These are phyloP conservation scores for Debaryomyces nepalensis DNA, from an alignment of 1,139 yeast species.

Conservation along the genomic window DNA sequence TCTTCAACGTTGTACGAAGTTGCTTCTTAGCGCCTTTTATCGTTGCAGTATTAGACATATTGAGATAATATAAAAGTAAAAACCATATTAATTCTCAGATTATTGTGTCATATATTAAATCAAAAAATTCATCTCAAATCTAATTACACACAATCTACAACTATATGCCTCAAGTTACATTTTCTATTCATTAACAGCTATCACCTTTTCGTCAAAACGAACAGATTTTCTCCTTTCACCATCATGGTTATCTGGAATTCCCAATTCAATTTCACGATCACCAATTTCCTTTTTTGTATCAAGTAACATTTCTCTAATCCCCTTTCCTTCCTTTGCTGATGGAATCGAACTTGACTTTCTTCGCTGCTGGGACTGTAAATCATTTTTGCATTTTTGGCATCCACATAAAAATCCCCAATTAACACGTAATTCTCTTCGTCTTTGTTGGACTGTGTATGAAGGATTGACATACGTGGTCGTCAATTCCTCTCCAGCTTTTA, in stretches of 20 bases:
- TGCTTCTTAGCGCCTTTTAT: conserved; percentile 22
- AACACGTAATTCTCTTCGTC: conserved; percentile 70
- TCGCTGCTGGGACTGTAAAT: conserved; percentile 45
- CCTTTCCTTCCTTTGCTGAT: conserved; percentile 29
- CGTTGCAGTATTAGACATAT: conserved; percentile 9
- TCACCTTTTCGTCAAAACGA: conserved; percentile 68
- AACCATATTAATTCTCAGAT: no score
- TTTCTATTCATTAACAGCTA: conserved; percentile 26
- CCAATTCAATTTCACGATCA: conserved; percentile 54
- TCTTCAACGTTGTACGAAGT: conserved; percentile 27
- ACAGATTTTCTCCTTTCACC: conserved; percentile 71
- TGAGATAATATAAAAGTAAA: neutral
- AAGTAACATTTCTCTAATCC: conserved; percentile 52
- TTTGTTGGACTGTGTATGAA: conserved; percentile 59
- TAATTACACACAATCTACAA: neutral
- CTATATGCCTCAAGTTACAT: neutral
- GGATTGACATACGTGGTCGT: conserved; percentile 75
- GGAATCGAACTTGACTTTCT: conserved; percentile 36
- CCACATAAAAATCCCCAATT: conserved; percentile 84
- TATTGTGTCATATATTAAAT: neutral
- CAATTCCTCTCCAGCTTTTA: conserved; percentile 69
- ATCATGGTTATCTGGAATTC: conserved; percentile 40
- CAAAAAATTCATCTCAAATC: neutral
- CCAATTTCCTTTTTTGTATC: conserved; percentile 37
- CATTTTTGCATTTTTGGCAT: conserved; percentile 69